These are phyloP conservation scores for Parsonsia alboflavescens DNA, from an alignment of 257 asterid genomes.

Conservation along the genomic window DNA sequence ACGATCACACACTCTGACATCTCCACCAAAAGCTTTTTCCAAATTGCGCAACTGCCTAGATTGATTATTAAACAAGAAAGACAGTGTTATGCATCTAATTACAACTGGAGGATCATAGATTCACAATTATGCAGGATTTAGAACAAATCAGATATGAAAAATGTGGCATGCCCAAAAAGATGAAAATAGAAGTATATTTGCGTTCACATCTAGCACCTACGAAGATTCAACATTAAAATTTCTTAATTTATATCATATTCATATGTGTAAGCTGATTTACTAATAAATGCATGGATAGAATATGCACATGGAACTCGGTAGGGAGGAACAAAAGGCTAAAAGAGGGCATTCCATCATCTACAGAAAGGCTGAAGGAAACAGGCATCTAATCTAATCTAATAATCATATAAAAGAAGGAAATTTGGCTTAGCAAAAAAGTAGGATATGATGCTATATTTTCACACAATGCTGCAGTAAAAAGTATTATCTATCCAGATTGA, in stretches of 20 bases:
- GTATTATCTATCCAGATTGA: not conserved
- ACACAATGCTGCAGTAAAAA: not conserved
- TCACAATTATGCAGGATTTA: slow-evolving; percentile 4
- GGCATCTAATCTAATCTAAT: too few relatives aligned
- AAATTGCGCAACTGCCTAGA: slow-evolving; percentile 84
- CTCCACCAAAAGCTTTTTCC: slow-evolving; percentile 84
- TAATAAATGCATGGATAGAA: not conserved
- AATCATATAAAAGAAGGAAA: not conserved
- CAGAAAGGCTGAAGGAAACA: not conserved
- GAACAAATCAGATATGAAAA: not conserved
- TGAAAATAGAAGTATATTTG: not conserved
- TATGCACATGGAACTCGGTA: not conserved
- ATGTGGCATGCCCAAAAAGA: not conserved
- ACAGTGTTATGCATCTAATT: not conserved
- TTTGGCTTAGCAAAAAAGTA: not conserved
- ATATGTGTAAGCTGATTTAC: not conserved
- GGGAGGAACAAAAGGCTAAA: not conserved
- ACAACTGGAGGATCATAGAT: not conserved
- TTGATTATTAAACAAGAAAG: slow-evolving; percentile 22
- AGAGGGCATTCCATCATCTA: not conserved
- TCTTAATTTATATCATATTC: not conserved
- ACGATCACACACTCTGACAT: slow-evolving; percentile 93
- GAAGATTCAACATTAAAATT: not conserved
- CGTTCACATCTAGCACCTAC: not conserved
- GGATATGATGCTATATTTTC: not conserved